Conservation (phyloP, 1,284 basidiomycete genomes). For the Pseudozyma tsukubaensis region DNA sequence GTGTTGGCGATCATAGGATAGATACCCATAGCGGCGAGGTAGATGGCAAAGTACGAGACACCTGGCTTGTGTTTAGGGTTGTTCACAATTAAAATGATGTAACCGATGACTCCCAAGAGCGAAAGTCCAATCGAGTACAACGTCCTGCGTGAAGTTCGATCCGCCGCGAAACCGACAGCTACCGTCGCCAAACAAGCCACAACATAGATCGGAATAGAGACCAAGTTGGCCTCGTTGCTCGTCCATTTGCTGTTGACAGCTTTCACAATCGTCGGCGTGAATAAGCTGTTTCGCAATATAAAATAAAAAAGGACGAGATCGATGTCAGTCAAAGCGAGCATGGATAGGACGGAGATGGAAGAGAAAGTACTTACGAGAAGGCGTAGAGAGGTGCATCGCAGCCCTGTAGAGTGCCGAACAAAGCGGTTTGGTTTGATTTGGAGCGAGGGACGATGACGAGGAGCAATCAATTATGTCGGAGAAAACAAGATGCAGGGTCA, state of each 20-base stretch:
- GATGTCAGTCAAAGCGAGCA: no score
- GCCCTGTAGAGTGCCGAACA: slow-evolving; percentile 2
- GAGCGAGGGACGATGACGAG: no score
- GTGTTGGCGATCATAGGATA: slow-evolving; percentile 79
- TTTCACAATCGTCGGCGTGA: slow-evolving; percentile 72
- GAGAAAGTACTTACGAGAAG: slow-evolving; percentile 70
- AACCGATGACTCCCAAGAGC: slow-evolving; percentile 73
- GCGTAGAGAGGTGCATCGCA: slow-evolving; percentile 74
- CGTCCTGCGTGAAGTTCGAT: slow-evolving; percentile 75
- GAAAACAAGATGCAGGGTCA: no score
- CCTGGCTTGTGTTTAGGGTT: slow-evolving; percentile 69
- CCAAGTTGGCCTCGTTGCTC: slow-evolving; percentile 56
- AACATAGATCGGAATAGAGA: slow-evolving; percentile 57
- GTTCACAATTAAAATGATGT: slow-evolving; percentile 77
- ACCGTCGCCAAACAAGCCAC: slow-evolving; percentile 77
- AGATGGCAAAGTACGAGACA: slow-evolving; percentile 78
- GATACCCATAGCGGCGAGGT: slow-evolving; percentile 72
- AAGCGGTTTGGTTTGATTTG: no score
- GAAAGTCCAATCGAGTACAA: slow-evolving; percentile 73
- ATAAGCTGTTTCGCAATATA: slow-evolving; percentile 68
- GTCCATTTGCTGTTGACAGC: slow-evolving; percentile 26
- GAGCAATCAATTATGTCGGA: no score
- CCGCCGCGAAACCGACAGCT: slow-evolving; percentile 75
- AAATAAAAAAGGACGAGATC: no score
- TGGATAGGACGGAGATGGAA: no score